A percentile compares a stretch with the other conserved stretches of the same genome.
phyloP scores from a whole-genome alignment of 2,329 filamentous ascomycete species.

The Coniella vitis region DNA sequence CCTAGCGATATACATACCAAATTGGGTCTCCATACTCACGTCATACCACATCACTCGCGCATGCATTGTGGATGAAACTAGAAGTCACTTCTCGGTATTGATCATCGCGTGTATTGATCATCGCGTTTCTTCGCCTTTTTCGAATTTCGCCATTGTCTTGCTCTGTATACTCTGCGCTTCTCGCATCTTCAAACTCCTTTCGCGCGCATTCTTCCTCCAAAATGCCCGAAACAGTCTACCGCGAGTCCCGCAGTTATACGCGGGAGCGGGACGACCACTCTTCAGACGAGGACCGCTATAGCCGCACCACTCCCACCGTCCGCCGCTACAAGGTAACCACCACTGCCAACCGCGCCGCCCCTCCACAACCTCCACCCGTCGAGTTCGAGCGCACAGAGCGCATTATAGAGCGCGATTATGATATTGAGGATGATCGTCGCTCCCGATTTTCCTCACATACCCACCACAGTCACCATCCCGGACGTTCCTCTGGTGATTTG shows the following conservation, averaged over 20 bases:
- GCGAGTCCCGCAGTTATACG: conserved; percentile 27
- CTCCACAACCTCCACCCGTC: conserved; percentile 16
- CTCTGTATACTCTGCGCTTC: background rate
- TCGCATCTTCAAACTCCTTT: background rate
- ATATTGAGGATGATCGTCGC: conserved; percentile 40
- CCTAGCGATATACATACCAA: too few relatives aligned
- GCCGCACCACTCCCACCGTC: conserved; percentile 35
- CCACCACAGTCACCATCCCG: conserved; percentile 15
- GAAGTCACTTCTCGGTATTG: too few relatives aligned
- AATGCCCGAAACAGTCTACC: conserved; percentile 27
- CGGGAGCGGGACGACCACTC: conserved; percentile 25
- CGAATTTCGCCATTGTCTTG: background rate
- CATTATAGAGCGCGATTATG: conserved; percentile 24
- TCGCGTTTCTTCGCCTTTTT: background rate
- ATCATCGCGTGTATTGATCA: background rate
- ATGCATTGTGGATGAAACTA: too few relatives aligned
- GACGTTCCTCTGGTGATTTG: conserved; percentile 34
- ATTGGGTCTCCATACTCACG: background rate
- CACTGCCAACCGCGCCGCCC: conserved; percentile 8
- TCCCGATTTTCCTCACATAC: conserved; percentile 35
- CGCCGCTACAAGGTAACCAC: conserved; percentile 46
- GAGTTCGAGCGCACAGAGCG: conserved; percentile 34
- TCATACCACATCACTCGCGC: conserved; percentile 1
- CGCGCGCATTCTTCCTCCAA: conserved; percentile 9
- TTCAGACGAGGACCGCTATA: conserved; percentile 40